Evolutionary conservation across 495 filamentous ascomycete genomes (phyloP).

Genomic region (Aspergillus diversus): DNA sequence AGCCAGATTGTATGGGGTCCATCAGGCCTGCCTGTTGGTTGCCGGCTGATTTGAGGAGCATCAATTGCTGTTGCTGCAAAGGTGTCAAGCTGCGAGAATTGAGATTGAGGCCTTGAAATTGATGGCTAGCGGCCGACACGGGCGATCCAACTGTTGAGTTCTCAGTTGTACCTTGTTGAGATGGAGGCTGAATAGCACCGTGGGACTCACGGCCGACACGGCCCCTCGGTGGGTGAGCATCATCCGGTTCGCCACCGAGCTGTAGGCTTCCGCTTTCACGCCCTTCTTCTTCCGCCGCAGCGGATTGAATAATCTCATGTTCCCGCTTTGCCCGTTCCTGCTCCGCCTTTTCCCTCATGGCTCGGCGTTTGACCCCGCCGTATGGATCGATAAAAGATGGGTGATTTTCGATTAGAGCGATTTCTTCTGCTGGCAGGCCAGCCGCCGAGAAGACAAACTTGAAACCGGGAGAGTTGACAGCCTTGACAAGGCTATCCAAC

Average conservation of each 20-base stretch:
- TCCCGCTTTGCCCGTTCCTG: conserved; percentile 65
- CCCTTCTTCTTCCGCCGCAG: conserved; percentile 56
- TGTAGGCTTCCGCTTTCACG: conserved; percentile 85
- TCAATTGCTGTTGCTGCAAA: conserved; percentile 75
- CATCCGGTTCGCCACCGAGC: conserved; percentile 89
- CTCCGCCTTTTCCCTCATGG: conserved; percentile 67
- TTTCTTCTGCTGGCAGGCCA: conserved; percentile 55
- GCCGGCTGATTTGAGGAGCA: conserved; percentile 64
- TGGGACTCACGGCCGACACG: conserved; percentile 54
- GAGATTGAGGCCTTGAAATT: conserved; percentile 59
- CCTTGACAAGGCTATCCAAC: conserved; percentile 54
- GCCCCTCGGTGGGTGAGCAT: conserved; percentile 54
- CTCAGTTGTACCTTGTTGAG: conserved; percentile 61
- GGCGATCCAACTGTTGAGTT: conserved; percentile 51
- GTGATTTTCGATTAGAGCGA: conserved; percentile 60
- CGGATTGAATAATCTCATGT: conserved; percentile 58
- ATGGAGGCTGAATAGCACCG: conserved; percentile 72
- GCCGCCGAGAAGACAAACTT: conserved; percentile 62
- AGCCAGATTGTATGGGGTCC: conserved; percentile 60
- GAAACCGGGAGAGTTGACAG: conserved; percentile 59
- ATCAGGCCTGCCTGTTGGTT: conserved; percentile 57
- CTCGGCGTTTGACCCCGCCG: conserved; percentile 75
- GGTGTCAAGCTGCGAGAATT: conserved; percentile 75
- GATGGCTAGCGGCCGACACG: conserved; percentile 53
- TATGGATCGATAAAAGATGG: conserved; percentile 81